phyloP scores from a whole-genome alignment of 495 filamentous ascomycete species.

The Podospora sp. region DNA sequence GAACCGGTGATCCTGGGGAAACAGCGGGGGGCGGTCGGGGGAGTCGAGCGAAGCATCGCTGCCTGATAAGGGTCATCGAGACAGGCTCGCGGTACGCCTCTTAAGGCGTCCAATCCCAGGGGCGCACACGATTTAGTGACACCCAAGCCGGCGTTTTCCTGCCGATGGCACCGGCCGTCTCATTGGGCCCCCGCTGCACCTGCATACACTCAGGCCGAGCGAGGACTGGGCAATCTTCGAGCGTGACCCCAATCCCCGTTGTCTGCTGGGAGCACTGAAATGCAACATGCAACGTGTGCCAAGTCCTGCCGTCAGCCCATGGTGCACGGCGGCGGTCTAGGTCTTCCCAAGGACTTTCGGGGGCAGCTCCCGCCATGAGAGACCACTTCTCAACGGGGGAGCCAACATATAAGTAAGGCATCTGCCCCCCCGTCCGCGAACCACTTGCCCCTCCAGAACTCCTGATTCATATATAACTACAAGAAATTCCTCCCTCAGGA shows the following conservation, averaged over 20 bases:
- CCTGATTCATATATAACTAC: neutral
- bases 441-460: neutral
- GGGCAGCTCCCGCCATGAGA: neutral
- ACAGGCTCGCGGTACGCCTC: constrained; percentile 14
- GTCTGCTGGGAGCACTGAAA: constrained; percentile 2
- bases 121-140: constrained; percentile 4
- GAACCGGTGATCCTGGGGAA: constrained; percentile 2
- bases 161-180: neutral
- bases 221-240: constrained; percentile 6
- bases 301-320: constrained; percentile 6
- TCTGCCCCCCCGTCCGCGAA: neutral
- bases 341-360: neutral
- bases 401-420: neutral
- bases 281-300: constrained; percentile 15
- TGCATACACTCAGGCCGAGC: neutral
- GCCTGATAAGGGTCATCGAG: constrained; percentile 27
- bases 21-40: neutral
- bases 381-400: neutral
- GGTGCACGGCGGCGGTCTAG: neutral
- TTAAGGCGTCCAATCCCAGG: constrained; percentile 29
- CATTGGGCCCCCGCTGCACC: constrained; percentile 11
- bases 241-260: constrained; percentile 8
- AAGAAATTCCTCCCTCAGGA: neutral
- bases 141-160: constrained; percentile 7
- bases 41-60: constrained; percentile 12